phyloP scores from a whole-genome alignment of 2,329 filamentous ascomycete genomes.

The Nigrospora oryzae region DNA sequence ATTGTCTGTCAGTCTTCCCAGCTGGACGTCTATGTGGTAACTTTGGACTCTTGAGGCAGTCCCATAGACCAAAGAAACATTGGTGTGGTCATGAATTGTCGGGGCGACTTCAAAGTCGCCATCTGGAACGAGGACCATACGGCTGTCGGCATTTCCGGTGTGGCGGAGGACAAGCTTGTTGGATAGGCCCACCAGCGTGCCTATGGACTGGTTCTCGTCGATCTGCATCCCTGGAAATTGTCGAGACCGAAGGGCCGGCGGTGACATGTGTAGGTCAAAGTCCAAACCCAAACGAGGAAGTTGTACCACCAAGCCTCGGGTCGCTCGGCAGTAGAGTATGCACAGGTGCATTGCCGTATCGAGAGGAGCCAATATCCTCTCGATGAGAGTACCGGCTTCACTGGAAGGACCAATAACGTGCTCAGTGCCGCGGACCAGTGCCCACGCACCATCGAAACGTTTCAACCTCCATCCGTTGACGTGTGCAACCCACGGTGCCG shows the following conservation, averaged over 20 bases:
- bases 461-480: not conserved
- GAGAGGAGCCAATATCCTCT: too few species aligned
- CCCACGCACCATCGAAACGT: not conserved
- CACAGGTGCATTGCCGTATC: too few species aligned
- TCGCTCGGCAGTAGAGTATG: too few species aligned
- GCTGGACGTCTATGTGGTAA: slow-evolving; percentile 38
- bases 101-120: slow-evolving; percentile 15
- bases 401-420: too few species aligned
- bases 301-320: too few species aligned
- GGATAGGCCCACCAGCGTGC: slow-evolving; percentile 37
- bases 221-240: slow-evolving; percentile 31
- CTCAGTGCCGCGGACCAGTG: not conserved
- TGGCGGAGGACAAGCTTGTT: slow-evolving; percentile 37
- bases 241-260: too few species aligned
- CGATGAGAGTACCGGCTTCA: too few species aligned
- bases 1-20: slow-evolving; percentile 42
- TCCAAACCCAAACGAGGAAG: too few species aligned
- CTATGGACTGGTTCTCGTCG: slow-evolving; percentile 34
- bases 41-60: slow-evolving; percentile 20
- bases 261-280: too few species aligned
- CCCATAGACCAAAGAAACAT: slow-evolving; percentile 3
- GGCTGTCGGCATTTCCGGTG: slow-evolving; percentile 10
- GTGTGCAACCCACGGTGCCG: not conserved
- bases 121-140: slow-evolving; percentile 28
- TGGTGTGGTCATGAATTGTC: slow-evolving; percentile 2